Evolutionary conservation across 108 stramenopile species (phyloP).

Genomic region (Schizochytrium sp.): DNA sequence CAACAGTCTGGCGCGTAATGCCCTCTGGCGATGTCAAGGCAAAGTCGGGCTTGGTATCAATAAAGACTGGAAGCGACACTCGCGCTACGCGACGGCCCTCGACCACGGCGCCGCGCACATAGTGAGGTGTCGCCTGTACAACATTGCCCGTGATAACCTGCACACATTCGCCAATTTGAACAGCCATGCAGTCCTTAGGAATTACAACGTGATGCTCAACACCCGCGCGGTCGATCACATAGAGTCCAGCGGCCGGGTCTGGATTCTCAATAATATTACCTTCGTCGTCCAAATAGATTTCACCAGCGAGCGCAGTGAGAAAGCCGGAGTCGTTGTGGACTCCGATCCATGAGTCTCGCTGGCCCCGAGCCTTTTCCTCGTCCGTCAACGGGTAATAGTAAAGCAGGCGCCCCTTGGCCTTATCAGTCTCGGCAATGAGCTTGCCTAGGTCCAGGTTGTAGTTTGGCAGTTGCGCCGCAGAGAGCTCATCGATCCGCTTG

Average conservation of each 20-base stretch:
- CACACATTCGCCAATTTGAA: slow-evolving; percentile 82
- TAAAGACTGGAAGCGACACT: slow-evolving; percentile 67
- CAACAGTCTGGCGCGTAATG: slow-evolving; percentile 39
- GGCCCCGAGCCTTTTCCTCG: not conserved
- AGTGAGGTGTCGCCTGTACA: slow-evolving; percentile 79
- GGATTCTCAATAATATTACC: slow-evolving; percentile 49
- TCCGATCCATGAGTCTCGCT: slow-evolving; percentile 76
- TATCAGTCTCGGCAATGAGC: slow-evolving; percentile 62
- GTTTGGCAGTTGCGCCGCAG: not conserved
- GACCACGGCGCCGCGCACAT: slow-evolving; percentile 58
- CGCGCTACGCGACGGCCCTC: slow-evolving; percentile 34
- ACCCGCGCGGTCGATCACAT: slow-evolving; percentile 61
- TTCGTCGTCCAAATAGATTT: slow-evolving; percentile 64
- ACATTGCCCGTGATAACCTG: slow-evolving; percentile 77
- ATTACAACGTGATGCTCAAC: slow-evolving; percentile 52
- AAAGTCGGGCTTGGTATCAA: slow-evolving; percentile 67
- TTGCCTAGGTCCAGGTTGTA: slow-evolving; percentile 45
- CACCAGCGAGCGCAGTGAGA: slow-evolving; percentile 75
- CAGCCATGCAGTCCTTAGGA: slow-evolving; percentile 76
- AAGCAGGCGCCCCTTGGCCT: slow-evolving; percentile 75
- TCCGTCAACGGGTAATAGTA: slow-evolving; percentile 73
- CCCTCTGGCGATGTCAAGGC: slow-evolving; percentile 55
- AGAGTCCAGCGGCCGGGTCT: slow-evolving; percentile 66
- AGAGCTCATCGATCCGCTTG: slow-evolving; percentile 62
- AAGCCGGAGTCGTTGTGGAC: slow-evolving; percentile 87